phyloP scores from a whole-genome alignment of 2,329 filamentous ascomycete genomes.

The Simplicillium sp. region DNA sequence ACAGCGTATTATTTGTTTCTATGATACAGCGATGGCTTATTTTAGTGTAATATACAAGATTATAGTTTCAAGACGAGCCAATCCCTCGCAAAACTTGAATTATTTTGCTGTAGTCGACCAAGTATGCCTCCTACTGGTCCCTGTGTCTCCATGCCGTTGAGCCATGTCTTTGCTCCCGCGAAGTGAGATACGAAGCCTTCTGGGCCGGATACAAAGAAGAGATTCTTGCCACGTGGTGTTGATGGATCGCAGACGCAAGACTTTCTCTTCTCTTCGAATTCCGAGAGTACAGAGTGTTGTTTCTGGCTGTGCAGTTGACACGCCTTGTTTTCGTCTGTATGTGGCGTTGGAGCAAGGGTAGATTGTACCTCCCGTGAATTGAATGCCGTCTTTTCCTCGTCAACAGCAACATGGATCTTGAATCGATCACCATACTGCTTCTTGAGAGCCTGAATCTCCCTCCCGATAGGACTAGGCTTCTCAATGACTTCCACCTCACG shows the following conservation, averaged over 20 bases:
- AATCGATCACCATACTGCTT: constrained; percentile 44
- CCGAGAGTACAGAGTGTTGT: constrained; percentile 2
- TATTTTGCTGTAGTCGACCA: constrained; percentile 43
- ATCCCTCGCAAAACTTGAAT: constrained; percentile 22
- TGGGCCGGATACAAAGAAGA: constrained; percentile 82
- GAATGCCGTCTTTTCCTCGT: constrained; percentile 67
- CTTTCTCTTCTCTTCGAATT: constrained; percentile 4
- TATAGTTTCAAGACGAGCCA: constrained; percentile 47
- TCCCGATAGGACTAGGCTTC: constrained; percentile 40
- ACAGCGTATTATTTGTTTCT: background rate
- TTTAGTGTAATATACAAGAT: background rate
- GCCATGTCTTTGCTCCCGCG: constrained; percentile 72
- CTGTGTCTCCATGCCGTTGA: constrained; percentile 61
- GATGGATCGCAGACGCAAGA: background rate
- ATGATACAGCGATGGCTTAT: background rate
- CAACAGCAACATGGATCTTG: constrained; percentile 66
- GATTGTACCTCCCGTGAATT: constrained; percentile 28
- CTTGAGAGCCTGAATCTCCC: constrained; percentile 56
- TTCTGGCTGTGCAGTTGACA: constrained; percentile 6
- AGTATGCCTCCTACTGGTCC: constrained; percentile 64
- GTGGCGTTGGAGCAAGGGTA: background rate
- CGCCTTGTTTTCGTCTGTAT: background rate
- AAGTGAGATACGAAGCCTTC: constrained; percentile 79
- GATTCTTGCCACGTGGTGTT: constrained; percentile 36
- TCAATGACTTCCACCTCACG: constrained; percentile 11